Base-by-base conservation (phyloP, 2,329 filamentous ascomycete species). In the Furcasterigmium furcatum region DNA sequence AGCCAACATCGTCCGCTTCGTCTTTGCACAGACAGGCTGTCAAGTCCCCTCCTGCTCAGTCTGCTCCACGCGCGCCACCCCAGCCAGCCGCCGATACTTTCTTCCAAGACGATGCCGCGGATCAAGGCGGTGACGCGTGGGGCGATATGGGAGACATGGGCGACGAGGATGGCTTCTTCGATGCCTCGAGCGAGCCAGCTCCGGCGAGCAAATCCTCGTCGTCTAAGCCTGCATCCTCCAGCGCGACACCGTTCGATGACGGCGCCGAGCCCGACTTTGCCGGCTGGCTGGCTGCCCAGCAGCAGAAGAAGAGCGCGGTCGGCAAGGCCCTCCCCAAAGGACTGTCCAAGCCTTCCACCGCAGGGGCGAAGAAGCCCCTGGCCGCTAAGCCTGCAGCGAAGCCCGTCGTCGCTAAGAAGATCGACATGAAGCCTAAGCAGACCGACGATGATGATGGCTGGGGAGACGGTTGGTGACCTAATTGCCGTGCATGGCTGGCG, bases 191-290 rank as follows among this genome's bases (percentile, higher is more conserved):
- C 51, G 69, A 73, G 50, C 65, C 56, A 30, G 48, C 56, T 39
- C 42, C 50, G 47, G 14, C 56, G 52, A 24, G 52, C 7, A 49
- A 47, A 9, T 21, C 62, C 1, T 27, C 50, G 48, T 59, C 9
- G 3, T 61, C 62, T 41, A 57, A 72, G 24, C 55, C 68, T 14
- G 57, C 63, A 16, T 53, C 60, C 34, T 59, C 58, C 8, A 62
- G 61, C 6, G 57, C 66, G 24, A 68, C 76, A 7, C 76, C 85
- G 0, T 92, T 87, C 52, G 88, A 92, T 48, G 91, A 96, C 55
- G 84, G 87, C 21, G 84, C 85, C 3, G 92, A 99, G 63, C 92
- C 92, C 0, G 94, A 97, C 64, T 97, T 99, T 65, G 92, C 91
- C 5, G 91, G 91, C 5, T 97, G 94, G 91, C 67, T 97, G 19